A percentile compares a stretch with the other conserved stretches of the same genome.
Conservation (phyloP, 495 filamentous ascomycete species). For the Penicillium turbatum region DNA sequence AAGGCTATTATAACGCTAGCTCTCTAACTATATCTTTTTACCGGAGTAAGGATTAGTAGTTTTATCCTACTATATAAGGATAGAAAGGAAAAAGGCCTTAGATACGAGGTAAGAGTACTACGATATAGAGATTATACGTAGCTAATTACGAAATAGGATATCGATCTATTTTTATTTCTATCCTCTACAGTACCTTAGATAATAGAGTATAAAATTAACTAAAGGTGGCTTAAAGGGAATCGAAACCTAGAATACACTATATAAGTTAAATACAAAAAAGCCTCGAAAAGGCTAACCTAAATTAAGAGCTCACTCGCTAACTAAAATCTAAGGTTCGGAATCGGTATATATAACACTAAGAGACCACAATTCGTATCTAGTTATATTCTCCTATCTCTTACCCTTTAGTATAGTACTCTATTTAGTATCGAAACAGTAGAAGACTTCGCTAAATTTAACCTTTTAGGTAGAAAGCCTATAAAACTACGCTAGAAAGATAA, state of each 20-base stretch:
- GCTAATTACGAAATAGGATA: constrained; percentile 8
- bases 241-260: constrained; percentile 4
- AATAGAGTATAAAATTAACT: constrained; percentile 5
- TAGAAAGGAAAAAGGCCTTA: constrained; percentile 12
- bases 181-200: constrained; percentile 11
- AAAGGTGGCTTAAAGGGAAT: constrained; percentile 6
- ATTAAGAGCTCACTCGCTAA: constrained; percentile 6
- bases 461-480: constrained; percentile 1
- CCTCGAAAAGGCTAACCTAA: background rate
- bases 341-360: constrained; percentile 19
- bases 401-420: constrained; percentile 15
- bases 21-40: constrained; percentile 24
- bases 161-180: constrained; percentile 13
- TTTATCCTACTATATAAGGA: constrained; percentile 17
- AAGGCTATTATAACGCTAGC: constrained; percentile 18
- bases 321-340: constrained; percentile 12
- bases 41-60: constrained; percentile 19
- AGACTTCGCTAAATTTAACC: constrained; percentile 15
- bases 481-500: constrained; percentile 12
- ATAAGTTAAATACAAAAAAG: background rate
- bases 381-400: constrained; percentile 14
- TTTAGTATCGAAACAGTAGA: constrained; percentile 15
- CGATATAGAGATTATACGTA: background rate
- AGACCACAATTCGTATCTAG: constrained; percentile 17
- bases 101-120: constrained; percentile 11